Evolutionary conservation across 345 rosid genomes (phyloP), one percentile per base, ranked within the genome.

Genomic region (Hypericum perforatum): DNA sequence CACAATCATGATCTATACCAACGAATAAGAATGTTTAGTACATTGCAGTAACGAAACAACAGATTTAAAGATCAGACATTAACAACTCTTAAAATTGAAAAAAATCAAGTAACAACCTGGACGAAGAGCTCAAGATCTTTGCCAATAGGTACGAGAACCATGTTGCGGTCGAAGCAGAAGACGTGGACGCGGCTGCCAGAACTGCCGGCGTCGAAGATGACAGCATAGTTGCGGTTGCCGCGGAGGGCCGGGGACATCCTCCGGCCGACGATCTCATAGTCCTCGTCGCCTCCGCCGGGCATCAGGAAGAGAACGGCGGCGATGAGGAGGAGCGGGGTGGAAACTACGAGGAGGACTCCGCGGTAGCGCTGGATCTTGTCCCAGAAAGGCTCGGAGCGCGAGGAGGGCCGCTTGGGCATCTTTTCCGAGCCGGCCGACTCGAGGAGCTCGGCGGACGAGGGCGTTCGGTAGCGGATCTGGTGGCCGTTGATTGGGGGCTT

Each of bases 161-260:
- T 55, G 60, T 88, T 79, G 42, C 61, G 79, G 76, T 92, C 95
- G 29, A 92, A 92, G 64, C 96, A 92, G 60, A 56, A 88, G 46
- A 92, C 98, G 53, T 92, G 98, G 9, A 92, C 98, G 36, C 98
- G 76, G 62, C 98, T 92, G 15, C 97, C 97, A 9, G 98, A 88
- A 62, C 97, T 92, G 0, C 98, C 97, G 5, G 98, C 98, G 29
- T 92, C 94, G 43, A 92, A 92, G 43, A 92, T 68, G 29, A 92
- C 95, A 0, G 96, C 95, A 32, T 69, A 92, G 39, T 61, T 81
- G 78, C 57, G 79, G 0, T 74, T 60, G 51, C 57, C 59, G 52
- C 63, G 71, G 9, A 63, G 60, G 46, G 54, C 65, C 0, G 82
- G 75, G 10, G 79, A 71, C 45, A 78, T 57, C 72, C 73, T 83